phyloP scores from a whole-genome alignment of 108 stramenopile species.

The Fragilariopsis cylindrus region DNA sequence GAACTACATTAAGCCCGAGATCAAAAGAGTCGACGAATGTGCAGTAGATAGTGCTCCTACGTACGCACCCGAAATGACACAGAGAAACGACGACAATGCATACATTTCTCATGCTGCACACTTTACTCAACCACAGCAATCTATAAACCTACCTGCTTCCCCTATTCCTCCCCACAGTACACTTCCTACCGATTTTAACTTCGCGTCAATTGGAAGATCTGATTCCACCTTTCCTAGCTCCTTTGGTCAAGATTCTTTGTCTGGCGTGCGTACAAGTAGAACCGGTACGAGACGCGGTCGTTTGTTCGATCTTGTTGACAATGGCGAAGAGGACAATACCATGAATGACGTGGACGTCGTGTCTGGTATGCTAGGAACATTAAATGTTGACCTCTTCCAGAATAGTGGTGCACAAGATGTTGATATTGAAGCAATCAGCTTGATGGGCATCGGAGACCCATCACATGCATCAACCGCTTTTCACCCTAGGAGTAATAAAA shows the following conservation, averaged over 20 bases:
- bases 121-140: background rate
- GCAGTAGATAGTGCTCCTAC: background rate
- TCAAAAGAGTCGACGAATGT: background rate
- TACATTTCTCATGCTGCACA: background rate
- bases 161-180: conserved; percentile 44
- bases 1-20: background rate
- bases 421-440: conserved; percentile 85
- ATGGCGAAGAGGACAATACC: conserved; percentile 52
- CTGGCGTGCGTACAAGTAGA: conserved; percentile 3
- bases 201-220: conserved; percentile 36
- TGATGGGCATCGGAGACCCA: conserved; percentile 72
- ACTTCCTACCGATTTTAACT: conserved; percentile 33
- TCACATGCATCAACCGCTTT: background rate
- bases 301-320: conserved; percentile 83
- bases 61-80: conserved; percentile 9
- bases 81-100: conserved; percentile 4
- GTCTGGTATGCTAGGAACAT: conserved; percentile 73
- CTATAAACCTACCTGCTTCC: conserved; percentile 23
- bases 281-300: conserved; percentile 59
- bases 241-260: background rate
- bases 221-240: background rate
- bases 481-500: conserved; percentile 8
- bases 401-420: conserved; percentile 47
- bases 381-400: conserved; percentile 64
- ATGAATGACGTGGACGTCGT: conserved; percentile 65